A percentile compares a stretch with the other conserved stretches of the same genome.
Evolutionary conservation across 1,284 basidiomycete genomes (phyloP).

Genomic region (Ceratobasidium papillatum): DNA sequence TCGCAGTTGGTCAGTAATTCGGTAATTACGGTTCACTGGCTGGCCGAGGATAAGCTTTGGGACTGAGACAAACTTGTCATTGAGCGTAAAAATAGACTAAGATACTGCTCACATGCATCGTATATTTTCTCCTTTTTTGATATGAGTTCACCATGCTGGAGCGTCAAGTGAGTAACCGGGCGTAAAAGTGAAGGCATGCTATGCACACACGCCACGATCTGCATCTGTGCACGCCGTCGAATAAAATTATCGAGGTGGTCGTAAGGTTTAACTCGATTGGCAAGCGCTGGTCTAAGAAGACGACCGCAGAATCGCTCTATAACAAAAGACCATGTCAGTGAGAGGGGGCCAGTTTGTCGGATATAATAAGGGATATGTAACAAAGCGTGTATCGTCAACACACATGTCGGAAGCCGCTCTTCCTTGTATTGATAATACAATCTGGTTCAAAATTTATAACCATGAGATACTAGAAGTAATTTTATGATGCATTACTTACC

Average conservation of each 20-base stretch:
- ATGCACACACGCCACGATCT: conserved; percentile 7
- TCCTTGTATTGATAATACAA: conserved; percentile 47
- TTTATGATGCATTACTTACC: conserved; percentile 50
- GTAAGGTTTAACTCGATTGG: conserved; percentile 48
- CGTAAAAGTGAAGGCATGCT: neutral
- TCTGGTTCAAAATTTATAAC: conserved; percentile 19
- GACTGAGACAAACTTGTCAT: neutral
- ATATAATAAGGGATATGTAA: conserved; percentile 47
- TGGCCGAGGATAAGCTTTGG: neutral
- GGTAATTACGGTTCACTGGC: neutral
- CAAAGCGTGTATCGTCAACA: conserved; percentile 46
- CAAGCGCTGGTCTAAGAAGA: conserved; percentile 47
- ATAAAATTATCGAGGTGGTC: conserved; percentile 48
- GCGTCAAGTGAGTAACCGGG: neutral
- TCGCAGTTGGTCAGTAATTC: neutral
- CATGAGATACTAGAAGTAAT: neutral
- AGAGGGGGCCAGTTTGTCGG: conserved; percentile 50
- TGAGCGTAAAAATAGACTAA: neutral
- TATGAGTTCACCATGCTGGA: neutral
- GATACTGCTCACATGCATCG: neutral
- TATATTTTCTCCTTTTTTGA: conserved; percentile 1
- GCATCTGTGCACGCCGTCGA: conserved; percentile 46
- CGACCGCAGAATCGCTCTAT: conserved; percentile 51
- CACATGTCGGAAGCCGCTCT: conserved; percentile 43
- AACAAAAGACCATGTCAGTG: conserved; percentile 58